Evolutionary conservation across 2,329 filamentous ascomycete species (phyloP).

Genomic region (Aureobasidium musti): DNA sequence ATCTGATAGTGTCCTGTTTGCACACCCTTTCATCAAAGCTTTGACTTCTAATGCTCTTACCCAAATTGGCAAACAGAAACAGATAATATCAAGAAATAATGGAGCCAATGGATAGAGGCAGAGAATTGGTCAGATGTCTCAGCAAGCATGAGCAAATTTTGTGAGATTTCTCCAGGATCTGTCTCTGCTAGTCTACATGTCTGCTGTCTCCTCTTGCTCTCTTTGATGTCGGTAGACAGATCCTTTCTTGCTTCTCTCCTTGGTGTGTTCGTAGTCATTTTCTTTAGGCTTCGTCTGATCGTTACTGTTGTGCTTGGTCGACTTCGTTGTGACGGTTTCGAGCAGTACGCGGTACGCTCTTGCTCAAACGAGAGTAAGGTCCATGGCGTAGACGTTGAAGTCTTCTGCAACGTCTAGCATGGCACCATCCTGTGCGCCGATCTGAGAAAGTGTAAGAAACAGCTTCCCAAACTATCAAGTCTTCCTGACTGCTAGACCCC

Average conservation of each 20-base stretch:
- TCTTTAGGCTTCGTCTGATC: neutral
- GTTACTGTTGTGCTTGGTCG: neutral
- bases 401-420: neutral
- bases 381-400: neutral
- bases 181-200: slow-evolving; percentile 9
- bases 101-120: neutral
- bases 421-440: neutral
- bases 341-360: neutral
- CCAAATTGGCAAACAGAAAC: neutral
- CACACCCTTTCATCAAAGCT: neutral
- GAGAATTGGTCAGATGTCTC: neutral
- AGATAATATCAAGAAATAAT: neutral
- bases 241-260: neutral
- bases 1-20: neutral
- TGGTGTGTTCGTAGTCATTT: neutral
- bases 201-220: neutral
- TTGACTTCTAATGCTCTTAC: neutral
- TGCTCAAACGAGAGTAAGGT: neutral
- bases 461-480: neutral
- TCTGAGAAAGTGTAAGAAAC: neutral
- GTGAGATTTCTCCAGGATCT: neutral
- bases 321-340: neutral
- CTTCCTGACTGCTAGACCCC: neutral
- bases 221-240: neutral
- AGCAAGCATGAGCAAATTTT: neutral